Evolutionary conservation across 1,284 basidiomycete species (phyloP).

Genomic region (Naganishia sp.): DNA sequence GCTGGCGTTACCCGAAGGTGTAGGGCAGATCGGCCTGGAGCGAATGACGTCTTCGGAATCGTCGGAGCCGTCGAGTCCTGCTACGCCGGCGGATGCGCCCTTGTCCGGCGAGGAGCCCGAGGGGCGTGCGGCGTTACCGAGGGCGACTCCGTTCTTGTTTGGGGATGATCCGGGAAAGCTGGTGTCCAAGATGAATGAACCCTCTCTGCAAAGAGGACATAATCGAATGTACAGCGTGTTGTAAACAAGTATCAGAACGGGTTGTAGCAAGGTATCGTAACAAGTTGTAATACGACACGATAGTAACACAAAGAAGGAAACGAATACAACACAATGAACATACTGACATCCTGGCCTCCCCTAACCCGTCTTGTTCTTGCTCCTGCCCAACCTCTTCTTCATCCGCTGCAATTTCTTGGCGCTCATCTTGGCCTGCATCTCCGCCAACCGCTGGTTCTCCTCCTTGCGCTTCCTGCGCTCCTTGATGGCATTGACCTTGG

Average conservation of each 20-base stretch:
- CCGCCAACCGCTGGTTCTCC: slow-evolving; percentile 52
- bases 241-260: neutral
- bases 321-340: neutral
- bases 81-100: neutral
- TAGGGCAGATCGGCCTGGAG: neutral
- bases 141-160: neutral
- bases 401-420: slow-evolving; percentile 56
- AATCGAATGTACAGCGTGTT: neutral
- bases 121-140: neutral
- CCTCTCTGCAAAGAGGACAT: neutral
- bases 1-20: neutral
- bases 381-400: slow-evolving; percentile 54
- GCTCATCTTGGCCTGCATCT: slow-evolving; percentile 52
- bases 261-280: neutral
- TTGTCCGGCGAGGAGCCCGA: neutral
- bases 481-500: slow-evolving; percentile 47
- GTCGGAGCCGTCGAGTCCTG: neutral
- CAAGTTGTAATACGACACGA: neutral
- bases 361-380: slow-evolving; percentile 56
- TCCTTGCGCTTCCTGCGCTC: slow-evolving; percentile 50
- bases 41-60: neutral
- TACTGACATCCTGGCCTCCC: neutral
- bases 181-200: neutral
- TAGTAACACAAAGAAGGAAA: neutral
- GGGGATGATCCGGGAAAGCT: neutral